Evolutionary conservation across 2,329 filamentous ascomycete species (phyloP).

Genomic region (Penicillium sp.): DNA sequence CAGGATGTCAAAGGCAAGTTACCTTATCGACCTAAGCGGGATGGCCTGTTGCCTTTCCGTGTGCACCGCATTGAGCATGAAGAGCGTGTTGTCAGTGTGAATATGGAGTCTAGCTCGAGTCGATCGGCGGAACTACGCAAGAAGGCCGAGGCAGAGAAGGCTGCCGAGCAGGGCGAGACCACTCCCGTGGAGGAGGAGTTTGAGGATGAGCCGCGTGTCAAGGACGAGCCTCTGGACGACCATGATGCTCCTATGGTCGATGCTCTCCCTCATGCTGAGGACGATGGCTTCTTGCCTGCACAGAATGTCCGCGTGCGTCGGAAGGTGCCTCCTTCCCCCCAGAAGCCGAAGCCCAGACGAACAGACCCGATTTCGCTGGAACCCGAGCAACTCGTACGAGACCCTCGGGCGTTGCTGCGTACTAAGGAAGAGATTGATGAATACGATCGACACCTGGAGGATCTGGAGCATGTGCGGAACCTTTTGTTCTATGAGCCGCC

Average conservation of each 20-base stretch:
- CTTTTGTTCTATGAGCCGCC: slow-evolving; percentile 30
- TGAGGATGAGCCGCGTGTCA: slow-evolving; percentile 42
- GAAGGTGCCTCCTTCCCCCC: slow-evolving; percentile 27
- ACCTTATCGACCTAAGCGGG: slow-evolving; percentile 26
- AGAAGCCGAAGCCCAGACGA: slow-evolving; percentile 12
- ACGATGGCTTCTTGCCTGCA: slow-evolving; percentile 35
- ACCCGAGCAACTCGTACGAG: slow-evolving; percentile 10
- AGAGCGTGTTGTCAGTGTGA: slow-evolving; percentile 54
- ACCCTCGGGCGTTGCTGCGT: slow-evolving; percentile 36
- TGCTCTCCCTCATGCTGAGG: slow-evolving; percentile 29
- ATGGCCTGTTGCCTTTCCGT: slow-evolving; percentile 52
- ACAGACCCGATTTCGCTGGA: slow-evolving; percentile 20
- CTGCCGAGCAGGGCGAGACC: slow-evolving; percentile 31
- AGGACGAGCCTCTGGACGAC: slow-evolving; percentile 54
- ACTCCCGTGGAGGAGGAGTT: slow-evolving; percentile 2
- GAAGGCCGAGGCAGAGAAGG: slow-evolving; percentile 33
- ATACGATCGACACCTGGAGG: slow-evolving; percentile 41
- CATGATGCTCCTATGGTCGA: slow-evolving; percentile 41
- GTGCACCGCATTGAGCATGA: slow-evolving; percentile 56
- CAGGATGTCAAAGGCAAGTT: slow-evolving; percentile 34
- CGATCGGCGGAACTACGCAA: slow-evolving; percentile 43
- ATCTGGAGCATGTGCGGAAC: slow-evolving; percentile 41
- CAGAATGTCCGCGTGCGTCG: slow-evolving; percentile 37
- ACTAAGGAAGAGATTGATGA: slow-evolving; percentile 44
- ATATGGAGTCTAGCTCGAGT: slow-evolving; percentile 51